Conservation (phyloP, 352 stramenopile genomes). For the Pythium graminicola region DNA sequence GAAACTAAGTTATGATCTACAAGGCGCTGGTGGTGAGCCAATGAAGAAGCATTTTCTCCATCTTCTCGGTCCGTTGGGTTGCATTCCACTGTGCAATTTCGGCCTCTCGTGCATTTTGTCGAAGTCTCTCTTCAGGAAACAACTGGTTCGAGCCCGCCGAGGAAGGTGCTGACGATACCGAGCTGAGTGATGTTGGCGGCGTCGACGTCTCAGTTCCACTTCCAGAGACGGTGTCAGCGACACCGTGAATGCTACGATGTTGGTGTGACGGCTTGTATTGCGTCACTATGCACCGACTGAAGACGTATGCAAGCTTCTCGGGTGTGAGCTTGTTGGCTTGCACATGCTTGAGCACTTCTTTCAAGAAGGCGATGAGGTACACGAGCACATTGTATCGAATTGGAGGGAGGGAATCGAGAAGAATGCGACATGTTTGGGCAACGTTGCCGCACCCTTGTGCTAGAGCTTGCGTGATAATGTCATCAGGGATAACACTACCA, state of each 20-base stretch:
- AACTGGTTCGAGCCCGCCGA: slow-evolving; percentile 35
- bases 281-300: slow-evolving; percentile 61
- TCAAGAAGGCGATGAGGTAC: slow-evolving; percentile 95
- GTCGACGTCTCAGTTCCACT: slow-evolving; percentile 1
- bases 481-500: slow-evolving; percentile 83
- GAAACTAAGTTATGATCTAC: slow-evolving; percentile 15
- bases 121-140: slow-evolving; percentile 52
- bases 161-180: slow-evolving; percentile 29
- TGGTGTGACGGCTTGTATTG: slow-evolving; percentile 28
- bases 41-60: slow-evolving; percentile 66
- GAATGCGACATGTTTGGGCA: slow-evolving; percentile 59
- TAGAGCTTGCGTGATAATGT: slow-evolving; percentile 65
- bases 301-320: slow-evolving; percentile 71
- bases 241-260: slow-evolving; percentile 7
- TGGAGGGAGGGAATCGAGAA: slow-evolving; percentile 83
- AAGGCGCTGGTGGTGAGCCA: slow-evolving; percentile 49
- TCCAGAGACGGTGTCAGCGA: slow-evolving; percentile 4
- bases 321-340: slow-evolving; percentile 58
- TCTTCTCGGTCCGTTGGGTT: slow-evolving; percentile 50
- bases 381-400: slow-evolving; percentile 97
- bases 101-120: slow-evolving; percentile 44
- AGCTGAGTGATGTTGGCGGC: slow-evolving; percentile 21
- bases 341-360: slow-evolving; percentile 85
- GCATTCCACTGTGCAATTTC: slow-evolving; percentile 53
- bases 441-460: slow-evolving; percentile 59